Base-by-base conservation (phyloP, 805 yeast species). In the Saccharomycopsis synnaedendra region DNA sequence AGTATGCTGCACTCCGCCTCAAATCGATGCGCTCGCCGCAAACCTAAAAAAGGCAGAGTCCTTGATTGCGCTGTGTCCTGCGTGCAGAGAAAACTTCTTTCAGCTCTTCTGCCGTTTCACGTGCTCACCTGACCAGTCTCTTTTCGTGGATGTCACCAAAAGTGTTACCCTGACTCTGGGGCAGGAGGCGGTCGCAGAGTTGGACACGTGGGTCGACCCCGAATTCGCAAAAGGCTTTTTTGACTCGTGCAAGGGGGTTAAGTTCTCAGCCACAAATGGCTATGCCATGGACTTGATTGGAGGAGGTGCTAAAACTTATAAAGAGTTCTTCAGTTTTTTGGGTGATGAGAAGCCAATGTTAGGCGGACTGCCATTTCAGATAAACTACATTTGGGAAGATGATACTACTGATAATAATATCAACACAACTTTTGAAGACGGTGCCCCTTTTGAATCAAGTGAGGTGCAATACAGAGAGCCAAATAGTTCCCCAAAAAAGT, bases 291-390 rank as follows among this genome's bases (percentile, higher is more conserved):
- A 90, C 60, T 70, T 90, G 39, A 81, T 90, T 39, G 98, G 98
- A 5, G 98, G 98, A n/a, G 97, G 97, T 1, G 97, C 97, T 2
- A 73, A 70, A 47, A 76, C 80, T 56, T 85, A 77, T 61, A 56
- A 68, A 33, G 77, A 78, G 47, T 90, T 90, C 60, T 67, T 90
- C 55, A 84, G 88, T 64, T 93, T 90, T 59, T 64, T 93, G 45
- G 97, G 97, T 8, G 97, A 90, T 60, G 94, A 87, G 56, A 89
- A 90, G 62, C 97, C 97, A 0, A 55, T 86, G 57, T 68, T 90
- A 3, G 97, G 97, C 0, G 98, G 98, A 0, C 86, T 96, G 0
- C 97, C 97, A 0, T 87, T 90, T 61, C 97, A 90, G 61, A 89
- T 90, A 52, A 82, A 88, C 60, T 88, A 78, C 62, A 64, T 68